Evolutionary conservation across 306 rosid genomes (phyloP).

Genomic region (Prosopis cineraria): DNA sequence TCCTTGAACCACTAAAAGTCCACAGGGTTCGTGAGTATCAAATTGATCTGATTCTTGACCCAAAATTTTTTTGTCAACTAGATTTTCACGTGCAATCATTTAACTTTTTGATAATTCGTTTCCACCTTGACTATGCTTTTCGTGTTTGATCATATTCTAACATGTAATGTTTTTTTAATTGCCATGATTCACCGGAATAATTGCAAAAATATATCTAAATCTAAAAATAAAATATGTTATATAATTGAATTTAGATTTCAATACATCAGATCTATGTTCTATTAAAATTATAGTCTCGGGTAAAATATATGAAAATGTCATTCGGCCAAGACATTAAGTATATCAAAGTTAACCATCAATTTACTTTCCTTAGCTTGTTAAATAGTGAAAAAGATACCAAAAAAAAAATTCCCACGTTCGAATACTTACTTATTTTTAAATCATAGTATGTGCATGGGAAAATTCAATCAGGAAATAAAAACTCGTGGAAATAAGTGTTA

Average conservation of each 20-base stretch:
- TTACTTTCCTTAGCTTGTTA: neutral
- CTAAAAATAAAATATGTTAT: neutral
- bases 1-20: neutral
- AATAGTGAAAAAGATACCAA: neutral
- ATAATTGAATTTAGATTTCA: neutral
- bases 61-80: neutral
- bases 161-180: neutral
- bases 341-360: neutral
- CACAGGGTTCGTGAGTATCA: neutral
- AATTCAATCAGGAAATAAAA: neutral
- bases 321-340: neutral
- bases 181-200: neutral
- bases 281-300: neutral
- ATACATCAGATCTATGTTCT: neutral
- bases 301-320: neutral
- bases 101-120: neutral
- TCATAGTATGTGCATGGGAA: neutral
- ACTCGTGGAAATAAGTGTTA: neutral
- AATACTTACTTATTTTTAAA: neutral
- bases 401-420: neutral
- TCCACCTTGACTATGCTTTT: neutral
- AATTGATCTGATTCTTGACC: neutral
- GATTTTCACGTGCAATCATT: conserved; percentile 15
- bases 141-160: neutral
- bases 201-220: neutral